Evolutionary conservation across 768 basidiomycete species (phyloP).

Genomic region (Pisolithus albus): DNA sequence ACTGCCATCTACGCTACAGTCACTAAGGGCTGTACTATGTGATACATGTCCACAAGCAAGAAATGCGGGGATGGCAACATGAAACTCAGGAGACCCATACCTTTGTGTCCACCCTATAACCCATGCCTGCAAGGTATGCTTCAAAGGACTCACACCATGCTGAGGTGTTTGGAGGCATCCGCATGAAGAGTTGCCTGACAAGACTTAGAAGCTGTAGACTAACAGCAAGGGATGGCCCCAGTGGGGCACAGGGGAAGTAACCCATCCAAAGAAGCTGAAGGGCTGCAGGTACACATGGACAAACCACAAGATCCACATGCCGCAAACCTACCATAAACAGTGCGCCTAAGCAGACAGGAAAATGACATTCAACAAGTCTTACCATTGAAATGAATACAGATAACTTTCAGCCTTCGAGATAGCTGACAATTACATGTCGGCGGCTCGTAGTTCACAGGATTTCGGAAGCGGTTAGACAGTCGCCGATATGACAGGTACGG

Average conservation of each 20-base stretch:
- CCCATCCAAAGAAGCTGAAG: constrained; percentile 20
- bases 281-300: constrained; percentile 6
- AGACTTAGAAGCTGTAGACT: constrained; percentile 27
- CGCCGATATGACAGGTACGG: constrained; percentile 1
- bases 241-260: constrained; percentile 25
- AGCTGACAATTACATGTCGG: not conserved
- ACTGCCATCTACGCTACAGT: too few relatives aligned
- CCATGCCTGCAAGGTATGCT: constrained; percentile 12
- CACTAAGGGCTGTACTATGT: too few relatives aligned
- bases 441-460: not conserved
- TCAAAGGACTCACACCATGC: constrained; percentile 25
- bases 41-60: too few relatives aligned
- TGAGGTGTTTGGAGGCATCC: constrained; percentile 21
- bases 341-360: not conserved
- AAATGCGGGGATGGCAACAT: too few relatives aligned
- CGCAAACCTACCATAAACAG: constrained; percentile 1
- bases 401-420: not conserved
- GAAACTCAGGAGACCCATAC: constrained; percentile 3
- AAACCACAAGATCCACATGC: not conserved
- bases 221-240: constrained; percentile 26
- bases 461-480: not conserved
- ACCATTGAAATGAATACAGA: constrained; percentile 1
- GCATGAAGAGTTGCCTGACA: constrained; percentile 18
- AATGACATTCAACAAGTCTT: not conserved
- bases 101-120: constrained; percentile 15